A percentile compares a stretch with the other conserved stretches of the same genome.
Conservation (phyloP, 495 filamentous ascomycete species). For the Hyaloscypha bicolor region DNA sequence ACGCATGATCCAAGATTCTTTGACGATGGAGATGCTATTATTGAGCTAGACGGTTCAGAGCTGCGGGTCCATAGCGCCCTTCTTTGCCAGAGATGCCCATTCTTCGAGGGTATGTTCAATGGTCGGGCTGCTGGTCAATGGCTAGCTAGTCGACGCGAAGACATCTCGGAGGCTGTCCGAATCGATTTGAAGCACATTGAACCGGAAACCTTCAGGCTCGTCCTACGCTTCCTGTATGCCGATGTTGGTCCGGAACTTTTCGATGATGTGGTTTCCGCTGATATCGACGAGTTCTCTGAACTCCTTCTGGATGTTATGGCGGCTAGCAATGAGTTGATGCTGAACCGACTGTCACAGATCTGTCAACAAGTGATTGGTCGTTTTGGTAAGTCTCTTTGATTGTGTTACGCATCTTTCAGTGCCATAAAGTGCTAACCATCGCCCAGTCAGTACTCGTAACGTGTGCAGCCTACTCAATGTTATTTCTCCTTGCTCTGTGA, state of each 20-base stretch:
- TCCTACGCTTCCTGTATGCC: slow-evolving; percentile 81
- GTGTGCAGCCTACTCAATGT: slow-evolving; percentile 81
- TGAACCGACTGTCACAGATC: slow-evolving; percentile 84
- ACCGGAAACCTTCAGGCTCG: slow-evolving; percentile 70
- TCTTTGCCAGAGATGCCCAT: slow-evolving; percentile 83
- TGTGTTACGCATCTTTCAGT: not conserved
- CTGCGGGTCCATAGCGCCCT: slow-evolving; percentile 74
- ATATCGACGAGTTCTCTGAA: slow-evolving; percentile 82
- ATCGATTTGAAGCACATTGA: slow-evolving; percentile 86
- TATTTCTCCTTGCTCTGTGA: slow-evolving; percentile 77
- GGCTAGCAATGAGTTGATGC: slow-evolving; percentile 91
- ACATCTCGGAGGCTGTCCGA: slow-evolving; percentile 56
- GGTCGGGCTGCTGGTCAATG: slow-evolving; percentile 83
- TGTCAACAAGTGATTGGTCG: slow-evolving; percentile 88
- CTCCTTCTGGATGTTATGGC: slow-evolving; percentile 90
- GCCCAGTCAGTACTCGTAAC: slow-evolving; percentile 77
- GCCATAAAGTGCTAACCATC: slow-evolving; percentile 12
- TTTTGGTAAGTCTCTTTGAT: slow-evolving; percentile 57
- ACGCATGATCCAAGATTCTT: slow-evolving; percentile 69
- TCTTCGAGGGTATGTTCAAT: slow-evolving; percentile 87
- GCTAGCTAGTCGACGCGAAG: slow-evolving; percentile 67
- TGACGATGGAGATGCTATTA: slow-evolving; percentile 69
- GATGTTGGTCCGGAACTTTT: slow-evolving; percentile 83
- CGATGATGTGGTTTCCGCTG: slow-evolving; percentile 67
- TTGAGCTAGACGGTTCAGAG: slow-evolving; percentile 71